Evolutionary conservation across 208 protist species (phyloP).

Genomic region (Wallacemonas sp.): DNA sequence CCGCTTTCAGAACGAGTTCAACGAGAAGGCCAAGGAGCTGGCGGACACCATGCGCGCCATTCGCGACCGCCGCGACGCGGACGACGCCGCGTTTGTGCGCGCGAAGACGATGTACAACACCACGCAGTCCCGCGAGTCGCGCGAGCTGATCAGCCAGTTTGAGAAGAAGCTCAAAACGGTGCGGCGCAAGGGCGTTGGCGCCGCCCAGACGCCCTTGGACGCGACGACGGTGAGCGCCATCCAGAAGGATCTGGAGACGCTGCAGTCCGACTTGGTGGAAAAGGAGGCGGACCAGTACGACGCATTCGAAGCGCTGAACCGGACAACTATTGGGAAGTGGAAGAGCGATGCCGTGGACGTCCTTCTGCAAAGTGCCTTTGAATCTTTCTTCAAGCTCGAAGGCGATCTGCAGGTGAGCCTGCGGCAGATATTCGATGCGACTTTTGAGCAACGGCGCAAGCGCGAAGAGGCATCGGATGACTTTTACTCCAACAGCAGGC

Average conservation of each 20-base stretch:
- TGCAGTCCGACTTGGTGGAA: slow-evolving; percentile 69
- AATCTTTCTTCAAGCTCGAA: slow-evolving; percentile 75
- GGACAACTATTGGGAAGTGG: slow-evolving; percentile 70
- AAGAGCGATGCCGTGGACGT: slow-evolving; percentile 77
- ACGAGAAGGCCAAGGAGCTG: slow-evolving; percentile 80
- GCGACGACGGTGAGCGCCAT: slow-evolving; percentile 23
- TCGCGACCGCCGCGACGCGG: slow-evolving; percentile 54
- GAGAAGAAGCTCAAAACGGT: slow-evolving; percentile 62
- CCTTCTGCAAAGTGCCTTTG: slow-evolving; percentile 75
- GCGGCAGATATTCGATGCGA: slow-evolving; percentile 67
- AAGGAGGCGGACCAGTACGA: slow-evolving; percentile 81
- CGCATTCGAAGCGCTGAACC: slow-evolving; percentile 64
- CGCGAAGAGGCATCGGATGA: slow-evolving; percentile 43
- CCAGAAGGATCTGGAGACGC: slow-evolving; percentile 35
- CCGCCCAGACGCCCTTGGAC: not conserved
- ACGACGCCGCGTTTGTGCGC: slow-evolving; percentile 50
- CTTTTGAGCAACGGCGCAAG: slow-evolving; percentile 71
- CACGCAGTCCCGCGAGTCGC: slow-evolving; percentile 39
- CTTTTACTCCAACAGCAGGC: slow-evolving; percentile 30
- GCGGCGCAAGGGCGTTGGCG: slow-evolving; percentile 35
- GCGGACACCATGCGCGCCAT: slow-evolving; percentile 76
- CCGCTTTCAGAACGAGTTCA: slow-evolving; percentile 76
- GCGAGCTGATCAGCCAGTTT: slow-evolving; percentile 58
- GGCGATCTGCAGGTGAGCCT: slow-evolving; percentile 71
- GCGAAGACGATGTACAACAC: slow-evolving; percentile 44